Percentiles rank a stretch among this genome's conserved stretches.
Evolutionary conservation across 2,329 filamentous ascomycete species (phyloP).

Genomic region (Nemania serpens): DNA sequence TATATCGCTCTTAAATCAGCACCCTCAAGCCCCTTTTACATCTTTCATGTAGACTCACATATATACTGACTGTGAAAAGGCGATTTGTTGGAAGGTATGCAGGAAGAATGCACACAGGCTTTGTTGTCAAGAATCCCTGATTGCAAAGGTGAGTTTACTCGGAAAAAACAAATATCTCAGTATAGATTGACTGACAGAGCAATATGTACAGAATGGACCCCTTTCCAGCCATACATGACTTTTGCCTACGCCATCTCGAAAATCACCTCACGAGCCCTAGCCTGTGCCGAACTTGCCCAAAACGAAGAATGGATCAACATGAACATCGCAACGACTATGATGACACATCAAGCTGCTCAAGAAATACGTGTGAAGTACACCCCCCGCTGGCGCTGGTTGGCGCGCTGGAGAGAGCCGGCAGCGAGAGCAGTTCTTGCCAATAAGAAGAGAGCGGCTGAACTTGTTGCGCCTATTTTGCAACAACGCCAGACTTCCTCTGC

Average conservation of each 20-base stretch:
- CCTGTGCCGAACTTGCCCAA: neutral
- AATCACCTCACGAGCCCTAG: neutral
- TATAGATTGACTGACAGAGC: too few species aligned
- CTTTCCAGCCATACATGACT: neutral
- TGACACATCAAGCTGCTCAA: neutral
- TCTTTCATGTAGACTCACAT: neutral
- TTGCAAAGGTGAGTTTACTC: neutral
- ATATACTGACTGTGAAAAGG: neutral
- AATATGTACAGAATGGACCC: neutral
- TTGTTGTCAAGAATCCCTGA: neutral
- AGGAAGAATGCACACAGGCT: neutral
- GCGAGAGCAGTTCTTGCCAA: neutral
- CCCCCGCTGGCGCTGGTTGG: conserved; percentile 12
- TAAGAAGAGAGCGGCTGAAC: conserved; percentile 11
- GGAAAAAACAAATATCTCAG: too few species aligned
- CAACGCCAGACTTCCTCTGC: too few species aligned
- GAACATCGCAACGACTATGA: neutral
- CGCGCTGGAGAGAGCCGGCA: conserved; percentile 9
- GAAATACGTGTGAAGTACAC: conserved; percentile 14
- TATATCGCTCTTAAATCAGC: neutral
- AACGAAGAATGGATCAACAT: neutral
- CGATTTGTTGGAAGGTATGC: neutral
- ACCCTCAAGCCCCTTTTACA: too few species aligned
- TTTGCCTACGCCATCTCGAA: neutral
- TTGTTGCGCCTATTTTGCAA: conserved; percentile 1